Evolutionary conservation across 2,329 filamentous ascomycete genomes (phyloP).

Genomic region (Colletotrichum godetiae): DNA sequence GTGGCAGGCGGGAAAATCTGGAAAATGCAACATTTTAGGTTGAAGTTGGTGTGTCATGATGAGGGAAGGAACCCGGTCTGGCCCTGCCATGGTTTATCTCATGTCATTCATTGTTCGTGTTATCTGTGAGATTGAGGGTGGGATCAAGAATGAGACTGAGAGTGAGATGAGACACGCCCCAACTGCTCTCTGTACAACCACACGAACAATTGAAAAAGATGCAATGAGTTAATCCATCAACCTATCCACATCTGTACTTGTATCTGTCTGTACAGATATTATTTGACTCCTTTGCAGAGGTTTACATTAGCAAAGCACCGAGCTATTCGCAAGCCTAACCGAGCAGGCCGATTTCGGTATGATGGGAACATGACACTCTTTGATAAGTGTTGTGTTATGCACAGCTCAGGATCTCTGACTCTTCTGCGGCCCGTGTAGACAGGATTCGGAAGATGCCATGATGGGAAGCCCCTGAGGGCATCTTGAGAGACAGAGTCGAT

Average conservation of each 20-base stretch:
- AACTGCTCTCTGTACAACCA: neutral
- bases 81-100: neutral
- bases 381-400: neutral
- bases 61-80: neutral
- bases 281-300: too few species aligned
- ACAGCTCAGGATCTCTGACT: neutral
- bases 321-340: neutral
- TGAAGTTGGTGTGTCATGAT: conserved; percentile 6
- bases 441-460: neutral
- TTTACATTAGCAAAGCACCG: too few species aligned
- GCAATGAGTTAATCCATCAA: too few species aligned
- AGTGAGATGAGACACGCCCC: neutral
- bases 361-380: too few species aligned
- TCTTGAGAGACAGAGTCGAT: neutral
- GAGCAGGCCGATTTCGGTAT: too few species aligned
- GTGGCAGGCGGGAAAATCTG: neutral
- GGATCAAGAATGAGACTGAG: neutral
- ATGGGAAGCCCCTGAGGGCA: neutral
- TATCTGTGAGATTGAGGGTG: neutral
- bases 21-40: conserved; percentile 7
- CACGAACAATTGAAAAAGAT: neutral
- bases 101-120: neutral
- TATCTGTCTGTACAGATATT: too few species aligned
- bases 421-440: neutral
- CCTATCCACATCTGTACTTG: too few species aligned